phyloP scores from a whole-genome alignment of 148 eudicot genomes.

The Beta vulgaris region DNA sequence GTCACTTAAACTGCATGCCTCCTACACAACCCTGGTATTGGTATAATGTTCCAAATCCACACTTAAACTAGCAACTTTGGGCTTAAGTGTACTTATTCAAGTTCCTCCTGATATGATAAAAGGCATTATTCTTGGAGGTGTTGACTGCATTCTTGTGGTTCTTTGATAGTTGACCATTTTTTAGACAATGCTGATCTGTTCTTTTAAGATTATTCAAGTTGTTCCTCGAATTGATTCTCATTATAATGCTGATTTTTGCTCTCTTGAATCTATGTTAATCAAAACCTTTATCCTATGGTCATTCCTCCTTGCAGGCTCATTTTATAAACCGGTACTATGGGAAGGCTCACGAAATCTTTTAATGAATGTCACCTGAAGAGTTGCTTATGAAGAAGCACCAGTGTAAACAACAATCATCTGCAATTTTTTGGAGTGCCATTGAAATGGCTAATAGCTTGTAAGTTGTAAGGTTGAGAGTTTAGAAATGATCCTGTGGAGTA shows the following conservation, averaged over 20 bases:
- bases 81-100: neutral
- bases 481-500: conserved; percentile 4
- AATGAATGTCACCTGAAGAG: conserved; percentile 17
- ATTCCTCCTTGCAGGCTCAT: conserved; percentile 53
- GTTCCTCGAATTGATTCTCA: neutral
- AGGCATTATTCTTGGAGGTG: neutral
- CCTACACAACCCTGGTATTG: too few relatives aligned
- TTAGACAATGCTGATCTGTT: neutral
- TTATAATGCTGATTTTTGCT: neutral
- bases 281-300: neutral
- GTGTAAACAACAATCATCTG: neutral
- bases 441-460: neutral
- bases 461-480: conserved; percentile 9
- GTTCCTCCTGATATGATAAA: neutral
- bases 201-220: neutral
- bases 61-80: neutral
- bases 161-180: neutral
- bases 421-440: conserved; percentile 1
- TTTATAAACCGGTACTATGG: conserved; percentile 95
- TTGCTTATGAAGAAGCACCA: neutral
- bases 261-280: neutral
- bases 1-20: too few relatives aligned
- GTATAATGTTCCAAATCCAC: too few relatives aligned
- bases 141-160: neutral
- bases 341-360: conserved; percentile 76